phyloP scores from a whole-genome alignment of 2,329 filamentous ascomycete genomes.

The Pestalotiopsis sp. region DNA sequence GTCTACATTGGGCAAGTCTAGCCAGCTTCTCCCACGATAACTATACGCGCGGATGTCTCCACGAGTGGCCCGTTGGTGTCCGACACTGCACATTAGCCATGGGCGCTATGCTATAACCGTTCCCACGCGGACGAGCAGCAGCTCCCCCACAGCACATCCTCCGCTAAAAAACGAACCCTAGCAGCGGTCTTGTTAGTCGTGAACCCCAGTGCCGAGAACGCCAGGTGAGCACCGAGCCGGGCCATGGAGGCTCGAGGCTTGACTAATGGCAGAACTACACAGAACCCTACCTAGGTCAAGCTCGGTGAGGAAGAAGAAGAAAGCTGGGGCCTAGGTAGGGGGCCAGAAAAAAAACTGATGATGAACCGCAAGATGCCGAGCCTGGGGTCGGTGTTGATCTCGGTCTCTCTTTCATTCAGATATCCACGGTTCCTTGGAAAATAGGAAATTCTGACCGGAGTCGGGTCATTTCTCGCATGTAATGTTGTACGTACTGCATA shows the following conservation, averaged over 20 bases:
- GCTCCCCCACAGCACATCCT: slow-evolving; percentile 4
- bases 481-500: background rate
- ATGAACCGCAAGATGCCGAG: background rate
- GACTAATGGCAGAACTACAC: background rate
- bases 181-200: background rate
- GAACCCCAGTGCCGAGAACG: background rate
- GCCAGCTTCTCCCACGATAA: slow-evolving; percentile 3
- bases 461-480: background rate
- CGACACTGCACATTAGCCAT: slow-evolving; percentile 6
- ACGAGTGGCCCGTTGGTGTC: slow-evolving; percentile 9
- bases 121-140: slow-evolving; percentile 1
- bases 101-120: background rate
- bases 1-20: slow-evolving; percentile 10
- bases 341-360: background rate
- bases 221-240: background rate
- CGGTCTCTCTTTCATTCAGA: background rate
- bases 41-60: slow-evolving; percentile 8
- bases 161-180: background rate
- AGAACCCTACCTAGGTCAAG: background rate
- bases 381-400: background rate
- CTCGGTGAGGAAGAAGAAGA: background rate
- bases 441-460: background rate
- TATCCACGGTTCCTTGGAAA: background rate
- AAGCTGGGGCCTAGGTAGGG: background rate
- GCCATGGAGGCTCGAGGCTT: background rate